Evolutionary conservation across 495 filamentous ascomycete species (phyloP).

Genomic region (Neurospora sp.): DNA sequence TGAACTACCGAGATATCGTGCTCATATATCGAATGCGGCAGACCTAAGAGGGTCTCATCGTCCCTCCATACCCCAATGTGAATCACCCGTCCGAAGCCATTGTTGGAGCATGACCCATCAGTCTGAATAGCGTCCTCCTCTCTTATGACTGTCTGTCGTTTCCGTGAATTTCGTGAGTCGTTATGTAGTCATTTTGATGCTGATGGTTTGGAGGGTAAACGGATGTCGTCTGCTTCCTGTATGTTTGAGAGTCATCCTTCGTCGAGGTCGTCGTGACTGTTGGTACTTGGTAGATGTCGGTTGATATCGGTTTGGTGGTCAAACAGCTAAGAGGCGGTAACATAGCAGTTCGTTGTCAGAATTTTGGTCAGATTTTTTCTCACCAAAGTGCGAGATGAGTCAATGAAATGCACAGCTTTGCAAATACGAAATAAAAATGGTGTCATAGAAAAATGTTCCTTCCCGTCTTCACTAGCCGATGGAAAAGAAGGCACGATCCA

Average conservation of each 20-base stretch:
- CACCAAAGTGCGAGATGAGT: background rate
- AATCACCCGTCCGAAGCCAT: background rate
- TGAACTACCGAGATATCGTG: background rate
- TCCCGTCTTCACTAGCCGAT: background rate
- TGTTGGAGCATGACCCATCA: background rate
- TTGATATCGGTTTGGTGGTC: background rate
- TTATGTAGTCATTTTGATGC: background rate
- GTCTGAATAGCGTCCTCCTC: too few species aligned
- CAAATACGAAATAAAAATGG: background rate
- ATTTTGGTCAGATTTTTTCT: background rate
- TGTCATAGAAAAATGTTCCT: background rate
- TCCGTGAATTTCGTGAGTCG: background rate
- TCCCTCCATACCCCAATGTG: background rate
- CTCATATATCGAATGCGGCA: background rate
- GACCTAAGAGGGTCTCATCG: background rate
- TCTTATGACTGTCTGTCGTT: background rate
- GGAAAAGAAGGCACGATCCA: background rate
- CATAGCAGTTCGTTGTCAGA: background rate
- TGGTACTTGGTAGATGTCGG: too few species aligned
- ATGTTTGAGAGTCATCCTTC: background rate
- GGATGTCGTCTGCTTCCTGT: background rate
- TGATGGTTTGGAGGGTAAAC: background rate
- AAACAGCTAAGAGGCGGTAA: background rate
- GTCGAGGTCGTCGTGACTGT: background rate
- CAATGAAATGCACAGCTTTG: background rate